Evolutionary conservation across 192 early-diverging fungal species (phyloP).

Genomic region (Endogone sp.): DNA sequence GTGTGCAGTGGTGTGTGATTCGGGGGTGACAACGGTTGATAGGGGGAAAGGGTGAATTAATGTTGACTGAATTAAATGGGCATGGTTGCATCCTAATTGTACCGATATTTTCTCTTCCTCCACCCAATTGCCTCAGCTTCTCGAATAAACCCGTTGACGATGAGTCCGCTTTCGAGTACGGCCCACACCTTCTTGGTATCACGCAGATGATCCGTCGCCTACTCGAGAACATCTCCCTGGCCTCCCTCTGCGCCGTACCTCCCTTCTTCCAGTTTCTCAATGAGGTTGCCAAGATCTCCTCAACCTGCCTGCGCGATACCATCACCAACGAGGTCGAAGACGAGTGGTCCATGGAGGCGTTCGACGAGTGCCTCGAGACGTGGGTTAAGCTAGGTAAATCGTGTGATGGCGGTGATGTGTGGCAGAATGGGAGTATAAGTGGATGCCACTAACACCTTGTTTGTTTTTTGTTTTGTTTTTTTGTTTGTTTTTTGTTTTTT

Average conservation of each 20-base stretch:
- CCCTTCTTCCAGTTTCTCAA: slow-evolving; percentile 56
- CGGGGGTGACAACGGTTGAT: too few relatives aligned
- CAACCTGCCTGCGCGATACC: slow-evolving; percentile 41
- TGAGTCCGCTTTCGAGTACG: slow-evolving; percentile 27
- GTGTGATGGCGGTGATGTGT: not conserved
- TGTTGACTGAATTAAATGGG: too few relatives aligned
- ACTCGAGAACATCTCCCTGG: slow-evolving; percentile 45
- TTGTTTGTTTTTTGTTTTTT: not conserved
- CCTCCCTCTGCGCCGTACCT: slow-evolving; percentile 42
- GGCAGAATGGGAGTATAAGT: slow-evolving; percentile 6
- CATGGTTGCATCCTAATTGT: too few relatives aligned
- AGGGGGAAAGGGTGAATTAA: too few relatives aligned
- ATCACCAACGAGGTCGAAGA: slow-evolving; percentile 36
- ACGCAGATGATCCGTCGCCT: slow-evolving; percentile 54
- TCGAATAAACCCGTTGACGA: slow-evolving; percentile 19
- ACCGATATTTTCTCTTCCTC: not conserved
- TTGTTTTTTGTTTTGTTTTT: not conserved
- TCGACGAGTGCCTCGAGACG: slow-evolving; percentile 56
- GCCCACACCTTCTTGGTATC: slow-evolving; percentile 39
- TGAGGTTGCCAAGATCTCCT: slow-evolving; percentile 49
- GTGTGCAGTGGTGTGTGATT: not conserved
- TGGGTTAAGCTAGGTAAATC: slow-evolving; percentile 60
- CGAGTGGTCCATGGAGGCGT: slow-evolving; percentile 51
- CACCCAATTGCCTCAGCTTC: slow-evolving; percentile 19
- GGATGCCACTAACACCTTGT: not conserved